These are phyloP conservation scores for Pyrenophora seminiperda DNA, from an alignment of 2,329 filamentous ascomycete genomes.

Conservation along the genomic window DNA sequence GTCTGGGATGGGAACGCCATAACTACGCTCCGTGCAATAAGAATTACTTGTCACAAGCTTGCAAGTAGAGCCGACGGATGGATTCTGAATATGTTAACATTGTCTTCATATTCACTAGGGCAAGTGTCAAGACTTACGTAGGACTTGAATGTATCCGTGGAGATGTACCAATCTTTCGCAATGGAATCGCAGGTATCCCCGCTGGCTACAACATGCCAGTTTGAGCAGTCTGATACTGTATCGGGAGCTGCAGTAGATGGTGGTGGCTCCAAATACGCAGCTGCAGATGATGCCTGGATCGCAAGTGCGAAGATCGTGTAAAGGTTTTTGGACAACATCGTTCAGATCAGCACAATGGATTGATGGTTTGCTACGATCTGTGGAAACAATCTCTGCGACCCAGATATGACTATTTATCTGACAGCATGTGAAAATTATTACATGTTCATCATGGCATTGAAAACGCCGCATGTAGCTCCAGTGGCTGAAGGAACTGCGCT, in stretches of 20 bases:
- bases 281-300: no score
- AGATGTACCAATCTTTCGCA: not conserved
- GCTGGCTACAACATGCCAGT: not conserved
- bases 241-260: not conserved
- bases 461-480: no score
- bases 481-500: no score
- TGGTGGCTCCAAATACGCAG: not conserved
- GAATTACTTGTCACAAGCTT: not conserved
- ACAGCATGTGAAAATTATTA: no score
- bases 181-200: not conserved
- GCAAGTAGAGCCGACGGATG: not conserved
- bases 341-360: no score
- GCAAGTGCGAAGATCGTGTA: no score
- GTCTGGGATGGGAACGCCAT: not conserved
- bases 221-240: not conserved
- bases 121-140: conserved; percentile 1
- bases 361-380: no score
- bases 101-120: no score
- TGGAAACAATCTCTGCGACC: no score
- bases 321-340: no score
- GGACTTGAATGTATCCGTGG: not conserved
- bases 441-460: no score
- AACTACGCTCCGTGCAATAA: not conserved
- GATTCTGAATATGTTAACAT: not conserved
- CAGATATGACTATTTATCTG: no score